A percentile compares a stretch with the other conserved stretches of the same genome.
phyloP scores from a whole-genome alignment of 371 early-diverging fungal species.

The Zychaea mexicana region DNA sequence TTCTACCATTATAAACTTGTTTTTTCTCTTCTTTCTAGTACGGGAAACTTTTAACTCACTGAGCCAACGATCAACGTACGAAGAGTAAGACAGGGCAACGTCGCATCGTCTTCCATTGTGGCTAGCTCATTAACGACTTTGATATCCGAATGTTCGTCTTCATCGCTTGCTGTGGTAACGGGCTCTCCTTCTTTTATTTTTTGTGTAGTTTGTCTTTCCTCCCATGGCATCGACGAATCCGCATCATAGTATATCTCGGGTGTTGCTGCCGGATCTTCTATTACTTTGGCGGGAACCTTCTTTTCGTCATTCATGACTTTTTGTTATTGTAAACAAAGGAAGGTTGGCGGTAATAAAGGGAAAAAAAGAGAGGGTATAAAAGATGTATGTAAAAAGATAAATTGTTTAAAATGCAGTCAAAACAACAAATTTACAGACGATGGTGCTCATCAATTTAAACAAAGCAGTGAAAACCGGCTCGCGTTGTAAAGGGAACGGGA shows the following conservation, averaged over 20 bases:
- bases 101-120: conserved; percentile 35
- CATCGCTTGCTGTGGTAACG: background rate
- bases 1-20: background rate
- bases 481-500: background rate
- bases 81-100: conserved; percentile 28
- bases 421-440: too few relatives aligned
- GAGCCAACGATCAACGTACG: conserved; percentile 32
- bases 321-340: background rate
- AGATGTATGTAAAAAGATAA: background rate
- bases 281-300: background rate
- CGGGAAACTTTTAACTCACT: conserved; percentile 25
- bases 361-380: background rate
- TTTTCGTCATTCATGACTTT: background rate
- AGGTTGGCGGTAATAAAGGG: background rate
- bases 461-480: background rate
- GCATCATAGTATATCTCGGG: conserved; percentile 8
- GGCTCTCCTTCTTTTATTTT: background rate
- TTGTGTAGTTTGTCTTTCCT: background rate
- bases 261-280: conserved; percentile 1
- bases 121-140: conserved; percentile 39
- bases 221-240: background rate
- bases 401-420: background rate
- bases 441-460: background rate
- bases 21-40: too few relatives aligned
- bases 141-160: conserved; percentile 11